Evolutionary conservation across 2,329 filamentous ascomycete genomes (phyloP), one percentile per base, ranked within the genome.

Genomic region (Pseudogymnoascus verrucosus): DNA sequence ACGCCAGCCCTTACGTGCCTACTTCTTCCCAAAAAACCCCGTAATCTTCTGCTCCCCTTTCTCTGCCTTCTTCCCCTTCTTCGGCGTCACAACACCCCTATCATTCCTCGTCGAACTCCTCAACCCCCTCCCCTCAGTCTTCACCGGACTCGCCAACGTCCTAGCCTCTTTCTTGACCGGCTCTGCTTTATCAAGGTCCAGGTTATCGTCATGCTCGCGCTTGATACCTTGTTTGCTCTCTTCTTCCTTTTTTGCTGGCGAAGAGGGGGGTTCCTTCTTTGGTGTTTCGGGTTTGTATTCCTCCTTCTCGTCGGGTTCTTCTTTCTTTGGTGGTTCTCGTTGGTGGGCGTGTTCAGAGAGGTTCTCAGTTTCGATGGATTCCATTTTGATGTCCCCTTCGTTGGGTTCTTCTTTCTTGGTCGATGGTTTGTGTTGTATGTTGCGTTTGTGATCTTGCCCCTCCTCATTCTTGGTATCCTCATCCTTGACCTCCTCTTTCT

Each of bases 21-120:
- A 23, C 62, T 64, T 80, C 70, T 78, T 80, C 44, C 72, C 76
- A 71, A 85, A 84, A 71, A 85, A 85, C 70, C 74, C 80, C 37
- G 82, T 85, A 64, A 85, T 85, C 71, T 81, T 73, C 65, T 71
- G 70, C 64, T 68, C 71, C 5, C 70, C 70, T 39, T 71, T 71
- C 14, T 64, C 68, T 61, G 70, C 71, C 1, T 40, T 61, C 12
- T 59, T 39, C 21, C 64, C 26, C 39, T 71, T 73, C 34, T 64
- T 66, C 7, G 68, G 68, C 57, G 65, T 67, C n/a, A 62, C 66
- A 40, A 67, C 54, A 7, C 54, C 54, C 36, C 54, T 71, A 37
- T 71, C 67, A 64, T 74, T 74, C 60, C 68, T 73, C 14, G 68
- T 73, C 7, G 72, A 69, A 61, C 69, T 73, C 60, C 68, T 71